Percentiles rank a stretch among this genome's conserved stretches.
These are phyloP conservation scores for Boletus coccyginus DNA, from an alignment of 768 basidiomycete species.

Conservation along the genomic window DNA sequence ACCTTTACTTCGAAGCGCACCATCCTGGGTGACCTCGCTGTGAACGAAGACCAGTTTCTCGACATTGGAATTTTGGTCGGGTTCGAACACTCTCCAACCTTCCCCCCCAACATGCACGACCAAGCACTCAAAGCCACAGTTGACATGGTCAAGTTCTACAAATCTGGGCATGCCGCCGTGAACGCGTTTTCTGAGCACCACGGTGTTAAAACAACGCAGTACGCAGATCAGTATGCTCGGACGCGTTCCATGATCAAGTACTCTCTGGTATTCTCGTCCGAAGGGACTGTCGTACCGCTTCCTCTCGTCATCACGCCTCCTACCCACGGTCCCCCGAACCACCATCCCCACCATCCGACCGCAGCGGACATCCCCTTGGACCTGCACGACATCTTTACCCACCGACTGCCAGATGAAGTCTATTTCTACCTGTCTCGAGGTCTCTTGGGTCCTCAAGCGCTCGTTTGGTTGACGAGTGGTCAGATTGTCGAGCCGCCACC, in stretches of 20 bases:
- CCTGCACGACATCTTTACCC: conserved; percentile 91
- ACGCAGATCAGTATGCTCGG: conserved; percentile 83
- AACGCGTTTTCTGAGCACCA: conserved; percentile 77
- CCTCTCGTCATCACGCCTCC: conserved; percentile 62
- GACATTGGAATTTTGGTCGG: conserved; percentile 92
- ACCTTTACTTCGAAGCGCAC: conserved; percentile 79
- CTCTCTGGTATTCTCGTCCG: conserved; percentile 85
- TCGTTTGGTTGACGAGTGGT: conserved; percentile 93
- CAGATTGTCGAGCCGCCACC: conserved; percentile 84
- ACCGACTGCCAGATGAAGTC: conserved; percentile 92
- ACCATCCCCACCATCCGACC: conserved; percentile 67
- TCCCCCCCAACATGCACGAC: conserved; percentile 80
- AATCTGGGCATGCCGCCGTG: conserved; percentile 81
- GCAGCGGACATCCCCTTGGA: conserved; percentile 87
- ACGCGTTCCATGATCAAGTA: conserved; percentile 91
- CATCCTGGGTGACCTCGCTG: conserved; percentile 61
- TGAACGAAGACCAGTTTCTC: conserved; percentile 89
- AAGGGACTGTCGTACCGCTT: conserved; percentile 78
- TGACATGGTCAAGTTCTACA: conserved; percentile 92
- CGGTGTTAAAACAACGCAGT: conserved; percentile 74
- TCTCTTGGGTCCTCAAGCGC: conserved; percentile 80
- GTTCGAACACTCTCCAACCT: conserved; percentile 75
- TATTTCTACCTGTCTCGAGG: conserved; percentile 97
- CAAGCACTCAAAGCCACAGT: conserved; percentile 81
- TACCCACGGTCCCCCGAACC: conserved; percentile 48